A percentile compares a stretch with the other conserved stretches of the same genome.
Conservation (phyloP, 768 basidiomycete genomes). For the Mycena rebaudengoi region DNA sequence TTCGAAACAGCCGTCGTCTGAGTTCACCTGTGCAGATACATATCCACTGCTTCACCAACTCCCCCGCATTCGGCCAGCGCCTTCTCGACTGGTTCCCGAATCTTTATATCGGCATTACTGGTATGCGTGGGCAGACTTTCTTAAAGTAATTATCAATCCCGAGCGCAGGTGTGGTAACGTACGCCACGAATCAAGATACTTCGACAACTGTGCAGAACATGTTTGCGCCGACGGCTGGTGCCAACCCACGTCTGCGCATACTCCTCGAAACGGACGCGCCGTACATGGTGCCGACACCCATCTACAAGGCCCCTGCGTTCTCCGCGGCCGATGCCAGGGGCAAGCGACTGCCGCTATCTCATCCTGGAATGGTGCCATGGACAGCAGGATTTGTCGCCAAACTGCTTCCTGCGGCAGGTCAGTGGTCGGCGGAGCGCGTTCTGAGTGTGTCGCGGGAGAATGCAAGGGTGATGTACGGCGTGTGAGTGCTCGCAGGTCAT, state of each 20-base stretch:
- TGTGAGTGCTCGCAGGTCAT: no score
- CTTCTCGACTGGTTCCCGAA: conserved; percentile 83
- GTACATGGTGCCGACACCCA: conserved; percentile 82
- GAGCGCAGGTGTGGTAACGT: conserved; percentile 76
- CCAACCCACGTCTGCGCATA: conserved; percentile 47
- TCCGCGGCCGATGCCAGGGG: conserved; percentile 53
- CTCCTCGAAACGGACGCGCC: conserved; percentile 89
- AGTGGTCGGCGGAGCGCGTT: no score
- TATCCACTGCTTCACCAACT: conserved; percentile 88
- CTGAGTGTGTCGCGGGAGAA: no score
- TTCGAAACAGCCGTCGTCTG: not conserved
- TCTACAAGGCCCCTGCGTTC: conserved; percentile 60
- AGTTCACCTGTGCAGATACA: conserved; percentile 62
- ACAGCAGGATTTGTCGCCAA: conserved; percentile 77
- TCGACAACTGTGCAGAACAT: conserved; percentile 66
- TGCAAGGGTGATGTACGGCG: no score
- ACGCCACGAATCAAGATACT: conserved; percentile 77
- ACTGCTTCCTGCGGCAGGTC: no score
- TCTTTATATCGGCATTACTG: conserved; percentile 84
- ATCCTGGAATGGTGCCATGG: conserved; percentile 86
- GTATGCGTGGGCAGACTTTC: conserved; percentile 40
- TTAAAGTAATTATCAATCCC: not conserved
- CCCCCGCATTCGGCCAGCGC: conserved; percentile 73
- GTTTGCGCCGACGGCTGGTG: conserved; percentile 31
- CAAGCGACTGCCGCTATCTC: conserved; percentile 72